Evolutionary conservation across 1,139 yeast genomes (phyloP), one percentile per base, ranked within the genome.

Genomic region (Blastobotrys aristatus): DNA sequence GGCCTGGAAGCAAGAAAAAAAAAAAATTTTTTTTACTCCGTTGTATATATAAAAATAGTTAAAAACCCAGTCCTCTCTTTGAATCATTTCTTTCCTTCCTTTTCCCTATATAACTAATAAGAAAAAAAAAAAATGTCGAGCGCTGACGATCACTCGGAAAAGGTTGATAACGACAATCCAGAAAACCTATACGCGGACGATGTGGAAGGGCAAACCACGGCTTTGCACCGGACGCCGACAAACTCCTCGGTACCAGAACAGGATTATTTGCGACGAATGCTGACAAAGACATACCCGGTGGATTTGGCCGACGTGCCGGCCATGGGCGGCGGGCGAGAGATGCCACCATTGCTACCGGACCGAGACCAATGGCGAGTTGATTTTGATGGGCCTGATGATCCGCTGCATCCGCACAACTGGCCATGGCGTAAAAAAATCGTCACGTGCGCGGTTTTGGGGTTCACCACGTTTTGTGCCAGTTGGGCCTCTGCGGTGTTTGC

Each of bases 301-400:
- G 24, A 17, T 8, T 16, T 29, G 10, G 20, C 4, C 3, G 33
- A 14, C 3, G n/a, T 49, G 21, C 46, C 44, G 3, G 21, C 27
- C 14, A 53, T 63, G 61, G 84, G 84, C 21, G 74, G 69, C 2
- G 78, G 73, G 16, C 68, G 70, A 54, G 70, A 64, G 4, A 73
- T 69, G 50, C 84, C 84, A 2, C 75, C 80, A 1, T 48, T 62
- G 27, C 61, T 76, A 18, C 77, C 76, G 1, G 73, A 72, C 37
- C 61, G 70, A 31, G 72, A 69, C 8, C 64, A 63, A 0, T 79
- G 76, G 58, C 66, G 70, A 7, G 85, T 80, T 14, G 68, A 74
- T 10, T 78, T 65, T 55, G 76, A 73, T 52, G 80, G 81, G 1
- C 73, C 74, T 1, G 67, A 72, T 22, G 83, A 78, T 57, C 79